Percentiles rank a stretch among this genome's conserved stretches.
These are phyloP conservation scores for Serendipita sp. DNA, from an alignment of 768 basidiomycete species.

Conservation along the genomic window DNA sequence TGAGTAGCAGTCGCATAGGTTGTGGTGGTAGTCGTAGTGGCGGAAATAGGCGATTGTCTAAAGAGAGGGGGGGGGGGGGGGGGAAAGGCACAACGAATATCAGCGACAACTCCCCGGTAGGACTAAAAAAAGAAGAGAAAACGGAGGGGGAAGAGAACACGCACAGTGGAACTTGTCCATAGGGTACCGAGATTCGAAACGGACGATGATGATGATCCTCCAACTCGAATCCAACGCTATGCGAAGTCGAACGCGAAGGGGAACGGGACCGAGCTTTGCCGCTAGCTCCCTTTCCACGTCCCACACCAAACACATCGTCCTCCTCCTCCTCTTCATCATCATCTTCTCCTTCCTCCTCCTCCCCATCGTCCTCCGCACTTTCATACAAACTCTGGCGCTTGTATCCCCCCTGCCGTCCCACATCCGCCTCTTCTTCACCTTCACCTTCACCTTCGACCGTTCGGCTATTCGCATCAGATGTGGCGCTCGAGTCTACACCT, in stretches of 20 bases:
- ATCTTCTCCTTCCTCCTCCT: neutral
- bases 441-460: slow-evolving; percentile 9
- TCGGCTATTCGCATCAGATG: slow-evolving; percentile 22
- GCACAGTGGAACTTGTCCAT: no score
- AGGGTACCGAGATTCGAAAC: no score
- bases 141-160: no score
- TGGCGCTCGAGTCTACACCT: slow-evolving; percentile 28
- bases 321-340: slow-evolving; percentile 4
- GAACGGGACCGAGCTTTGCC: slow-evolving; percentile 6
- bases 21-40: neutral
- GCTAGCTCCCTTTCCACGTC: neutral
- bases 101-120: no score
- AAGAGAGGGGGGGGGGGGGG: no score
- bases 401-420: neutral
- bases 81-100: no score
- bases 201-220: no score
- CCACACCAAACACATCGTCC: neutral
- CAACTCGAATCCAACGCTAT: no score
- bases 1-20: neutral
- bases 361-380: neutral
- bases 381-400: neutral
- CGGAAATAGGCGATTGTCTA: neutral
- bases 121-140: no score
- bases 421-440: neutral
- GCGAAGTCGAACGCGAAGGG: neutral